phyloP scores from a whole-genome alignment of 768 basidiomycete species.

The Russula lepida region DNA sequence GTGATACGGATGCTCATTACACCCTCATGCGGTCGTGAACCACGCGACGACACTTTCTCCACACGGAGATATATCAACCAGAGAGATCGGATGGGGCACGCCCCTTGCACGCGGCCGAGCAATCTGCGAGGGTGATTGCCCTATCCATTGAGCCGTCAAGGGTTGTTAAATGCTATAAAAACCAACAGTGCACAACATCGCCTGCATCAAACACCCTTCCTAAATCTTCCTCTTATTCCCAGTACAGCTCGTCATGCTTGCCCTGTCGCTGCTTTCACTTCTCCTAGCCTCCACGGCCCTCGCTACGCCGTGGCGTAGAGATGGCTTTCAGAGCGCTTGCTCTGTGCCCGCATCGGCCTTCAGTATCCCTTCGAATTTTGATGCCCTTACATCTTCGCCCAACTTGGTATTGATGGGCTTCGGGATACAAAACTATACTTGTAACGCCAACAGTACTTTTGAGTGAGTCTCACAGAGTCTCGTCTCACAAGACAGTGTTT shows the following conservation, averaged over 20 bases:
- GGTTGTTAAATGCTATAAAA: neutral
- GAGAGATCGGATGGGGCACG: too few relatives aligned
- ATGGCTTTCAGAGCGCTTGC: neutral
- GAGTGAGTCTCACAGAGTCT: conserved; percentile 6
- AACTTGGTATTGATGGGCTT: neutral
- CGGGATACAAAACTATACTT: conserved; percentile 9
- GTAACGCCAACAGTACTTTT: neutral
- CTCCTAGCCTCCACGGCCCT: neutral
- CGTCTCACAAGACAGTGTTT: neutral
- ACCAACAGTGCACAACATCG: neutral
- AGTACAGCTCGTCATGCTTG: neutral
- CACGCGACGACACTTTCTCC: too few relatives aligned
- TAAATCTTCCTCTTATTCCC: neutral
- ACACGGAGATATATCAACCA: too few relatives aligned
- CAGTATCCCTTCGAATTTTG: neutral
- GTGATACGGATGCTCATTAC: too few relatives aligned
- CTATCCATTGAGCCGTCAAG: too few relatives aligned
- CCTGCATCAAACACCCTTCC: neutral
- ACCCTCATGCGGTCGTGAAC: too few relatives aligned
- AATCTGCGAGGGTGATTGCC: neutral
- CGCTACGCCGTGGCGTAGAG: neutral
- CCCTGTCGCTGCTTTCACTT: neutral
- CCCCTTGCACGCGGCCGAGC: too few relatives aligned
- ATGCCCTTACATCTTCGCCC: neutral
- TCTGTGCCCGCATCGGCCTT: neutral